These are phyloP conservation scores for Boletus tomentosulus DNA, from an alignment of 768 basidiomycete species.

Conservation along the genomic window DNA sequence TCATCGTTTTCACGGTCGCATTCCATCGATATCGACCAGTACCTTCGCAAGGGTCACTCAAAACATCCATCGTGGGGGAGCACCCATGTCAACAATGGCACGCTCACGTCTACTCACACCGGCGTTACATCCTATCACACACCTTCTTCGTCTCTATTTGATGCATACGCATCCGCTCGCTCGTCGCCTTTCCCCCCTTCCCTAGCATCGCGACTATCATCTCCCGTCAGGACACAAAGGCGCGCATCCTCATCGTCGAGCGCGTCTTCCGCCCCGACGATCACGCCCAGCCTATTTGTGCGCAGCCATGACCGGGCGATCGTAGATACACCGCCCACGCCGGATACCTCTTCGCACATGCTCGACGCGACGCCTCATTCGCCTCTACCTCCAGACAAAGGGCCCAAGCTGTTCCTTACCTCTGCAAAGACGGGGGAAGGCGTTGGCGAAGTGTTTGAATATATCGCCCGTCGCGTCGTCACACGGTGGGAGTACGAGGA, in stretches of 20 bases:
- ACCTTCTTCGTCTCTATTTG: constrained; percentile 72
- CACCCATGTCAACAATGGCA: constrained; percentile 41
- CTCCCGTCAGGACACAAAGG: constrained; percentile 25
- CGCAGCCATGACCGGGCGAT: constrained; percentile 23
- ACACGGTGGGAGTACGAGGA: constrained; percentile 67
- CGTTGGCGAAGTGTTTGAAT: constrained; percentile 71
- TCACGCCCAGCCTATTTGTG: constrained; percentile 57
- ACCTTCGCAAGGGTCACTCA: constrained; percentile 27
- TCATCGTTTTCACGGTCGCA: constrained; percentile 19
- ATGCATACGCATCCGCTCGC: constrained; percentile 56
- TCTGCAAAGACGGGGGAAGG: constrained; percentile 77
- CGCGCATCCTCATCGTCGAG: constrained; percentile 38
- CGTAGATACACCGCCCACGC: constrained; percentile 14
- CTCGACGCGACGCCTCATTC: constrained; percentile 11
- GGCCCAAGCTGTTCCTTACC: constrained; percentile 68
- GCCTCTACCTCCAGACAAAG: constrained; percentile 37
- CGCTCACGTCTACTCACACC: constrained; percentile 55
- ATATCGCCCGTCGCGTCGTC: constrained; percentile 62
- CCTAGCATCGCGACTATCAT: constrained; percentile 25
- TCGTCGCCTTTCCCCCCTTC: constrained; percentile 50
- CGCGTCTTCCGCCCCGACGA: constrained; percentile 45
- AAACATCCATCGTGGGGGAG: constrained; percentile 47
- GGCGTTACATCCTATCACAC: constrained; percentile 69
- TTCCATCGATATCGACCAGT: constrained; percentile 26
- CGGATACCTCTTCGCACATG: constrained; percentile 6